A percentile compares a stretch with the other conserved stretches of the same genome.
phyloP scores from a whole-genome alignment of 176 grass and related monocot genomes.

The Aegilops longissima region DNA sequence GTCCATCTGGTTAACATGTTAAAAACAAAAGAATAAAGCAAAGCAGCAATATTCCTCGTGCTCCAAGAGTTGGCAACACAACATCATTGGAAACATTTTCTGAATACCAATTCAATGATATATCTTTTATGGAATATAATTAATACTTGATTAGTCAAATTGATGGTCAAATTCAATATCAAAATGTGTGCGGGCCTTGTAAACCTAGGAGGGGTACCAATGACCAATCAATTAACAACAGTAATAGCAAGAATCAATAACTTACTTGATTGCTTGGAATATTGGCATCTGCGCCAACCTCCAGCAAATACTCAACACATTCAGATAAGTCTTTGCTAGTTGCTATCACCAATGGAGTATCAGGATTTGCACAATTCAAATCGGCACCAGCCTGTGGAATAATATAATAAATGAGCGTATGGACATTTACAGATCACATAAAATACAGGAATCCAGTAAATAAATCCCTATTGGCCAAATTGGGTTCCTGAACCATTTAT shows the following conservation, averaged over 20 bases:
- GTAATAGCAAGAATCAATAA: not conserved
- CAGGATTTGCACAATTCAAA: constrained; percentile 32
- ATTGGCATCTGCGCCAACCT: constrained; percentile 34
- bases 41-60: not conserved
- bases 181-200: not conserved
- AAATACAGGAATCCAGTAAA: not conserved
- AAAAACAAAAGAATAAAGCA: not conserved
- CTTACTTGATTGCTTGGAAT: constrained; percentile 33
- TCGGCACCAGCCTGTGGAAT: constrained; percentile 36
- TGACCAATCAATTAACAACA: not conserved
- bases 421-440: not conserved
- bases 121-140: not conserved
- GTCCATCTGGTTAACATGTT: not conserved
- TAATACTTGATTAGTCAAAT: not conserved
- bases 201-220: not conserved
- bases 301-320: constrained; percentile 34
- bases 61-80: not conserved
- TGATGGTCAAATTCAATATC: not conserved
- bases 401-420: not conserved
- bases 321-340: constrained; percentile 14
- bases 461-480: not conserved
- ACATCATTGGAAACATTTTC: not conserved
- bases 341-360: constrained; percentile 39
- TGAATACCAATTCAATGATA: not conserved
- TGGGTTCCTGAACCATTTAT: not conserved